Conservation (phyloP, 148 eudicot species). For the Suaeda aralocaspica region DNA sequence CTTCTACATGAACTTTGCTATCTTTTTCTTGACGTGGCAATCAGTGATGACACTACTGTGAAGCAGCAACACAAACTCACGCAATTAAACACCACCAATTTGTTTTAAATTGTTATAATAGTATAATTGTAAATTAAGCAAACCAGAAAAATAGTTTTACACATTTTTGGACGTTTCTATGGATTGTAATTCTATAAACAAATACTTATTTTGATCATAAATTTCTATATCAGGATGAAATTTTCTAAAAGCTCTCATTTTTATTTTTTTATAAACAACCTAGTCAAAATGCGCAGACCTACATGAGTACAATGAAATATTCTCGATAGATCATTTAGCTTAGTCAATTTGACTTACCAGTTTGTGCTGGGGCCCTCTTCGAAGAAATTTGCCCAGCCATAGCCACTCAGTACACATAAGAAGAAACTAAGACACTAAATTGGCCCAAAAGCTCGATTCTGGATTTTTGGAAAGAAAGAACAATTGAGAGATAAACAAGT, state of each 20-base stretch:
- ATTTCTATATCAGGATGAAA: no score
- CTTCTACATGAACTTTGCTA: conserved; percentile 31
- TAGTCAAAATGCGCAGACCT: no score
- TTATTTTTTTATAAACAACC: no score
- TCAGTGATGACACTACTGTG: conserved; percentile 83
- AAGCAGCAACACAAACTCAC: conserved; percentile 94
- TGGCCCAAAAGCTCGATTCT: conserved; percentile 67
- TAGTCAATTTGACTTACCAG: conserved; percentile 40
- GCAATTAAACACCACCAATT: conserved; percentile 18
- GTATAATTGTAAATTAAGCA: not conserved
- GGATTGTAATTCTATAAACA: no score
- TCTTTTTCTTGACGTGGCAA: conserved; percentile 78
- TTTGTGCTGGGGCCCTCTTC: conserved; percentile 83
- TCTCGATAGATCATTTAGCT: not conserved
- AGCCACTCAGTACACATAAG: conserved; percentile 97
- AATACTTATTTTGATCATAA: no score
- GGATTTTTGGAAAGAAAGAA: conserved; percentile 92
- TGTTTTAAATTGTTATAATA: not conserved
- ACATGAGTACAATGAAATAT: no score
- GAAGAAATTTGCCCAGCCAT: conserved; percentile 67
- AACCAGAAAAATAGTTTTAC: no score
- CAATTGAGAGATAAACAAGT: conserved; percentile 92
- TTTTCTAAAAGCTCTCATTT: no score
- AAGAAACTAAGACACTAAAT: conserved; percentile 60
- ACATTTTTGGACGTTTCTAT: no score